Conservation (phyloP, 371 early-diverging fungal genomes). For the Cokeromyces recurvatus region DNA sequence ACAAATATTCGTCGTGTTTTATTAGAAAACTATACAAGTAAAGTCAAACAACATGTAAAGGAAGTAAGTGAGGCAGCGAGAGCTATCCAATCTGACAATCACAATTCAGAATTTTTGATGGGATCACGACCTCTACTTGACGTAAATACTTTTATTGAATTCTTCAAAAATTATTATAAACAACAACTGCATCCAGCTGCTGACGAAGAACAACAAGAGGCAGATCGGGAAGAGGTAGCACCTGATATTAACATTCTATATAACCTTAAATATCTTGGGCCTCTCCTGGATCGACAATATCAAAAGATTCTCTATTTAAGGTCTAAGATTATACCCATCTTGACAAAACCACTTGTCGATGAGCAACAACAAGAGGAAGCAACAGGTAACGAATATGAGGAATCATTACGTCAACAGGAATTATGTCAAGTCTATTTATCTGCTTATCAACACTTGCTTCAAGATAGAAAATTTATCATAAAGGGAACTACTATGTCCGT, state of each 20-base stretch:
- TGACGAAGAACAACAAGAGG: neutral
- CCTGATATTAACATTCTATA: constrained; percentile 14
- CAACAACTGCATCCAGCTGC: neutral
- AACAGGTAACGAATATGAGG: constrained; percentile 37
- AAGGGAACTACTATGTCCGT: constrained; percentile 16
- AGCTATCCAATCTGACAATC: neutral
- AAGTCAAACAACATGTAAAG: constrained; percentile 5
- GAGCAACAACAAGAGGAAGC: constrained; percentile 18
- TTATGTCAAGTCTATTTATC: constrained; percentile 23
- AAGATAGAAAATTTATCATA: constrained; percentile 21
- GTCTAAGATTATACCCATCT: constrained; percentile 9
- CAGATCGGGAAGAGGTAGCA: neutral
- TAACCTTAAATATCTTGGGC: constrained; percentile 18
- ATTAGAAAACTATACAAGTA: constrained; percentile 21
- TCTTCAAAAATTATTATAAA: too few species aligned
- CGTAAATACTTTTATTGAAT: too few species aligned
- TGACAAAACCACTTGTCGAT: constrained; percentile 27
- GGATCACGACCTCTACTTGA: neutral
- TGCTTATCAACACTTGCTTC: constrained; percentile 20
- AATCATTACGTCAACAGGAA: constrained; percentile 38
- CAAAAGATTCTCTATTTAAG: constrained; percentile 22
- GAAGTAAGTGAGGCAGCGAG: neutral
- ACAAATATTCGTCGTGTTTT: constrained; percentile 41
- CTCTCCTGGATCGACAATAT: constrained; percentile 24
- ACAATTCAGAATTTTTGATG: neutral